phyloP scores from a whole-genome alignment of 176 grass and related monocot species.

The Microstegium vimineum region DNA sequence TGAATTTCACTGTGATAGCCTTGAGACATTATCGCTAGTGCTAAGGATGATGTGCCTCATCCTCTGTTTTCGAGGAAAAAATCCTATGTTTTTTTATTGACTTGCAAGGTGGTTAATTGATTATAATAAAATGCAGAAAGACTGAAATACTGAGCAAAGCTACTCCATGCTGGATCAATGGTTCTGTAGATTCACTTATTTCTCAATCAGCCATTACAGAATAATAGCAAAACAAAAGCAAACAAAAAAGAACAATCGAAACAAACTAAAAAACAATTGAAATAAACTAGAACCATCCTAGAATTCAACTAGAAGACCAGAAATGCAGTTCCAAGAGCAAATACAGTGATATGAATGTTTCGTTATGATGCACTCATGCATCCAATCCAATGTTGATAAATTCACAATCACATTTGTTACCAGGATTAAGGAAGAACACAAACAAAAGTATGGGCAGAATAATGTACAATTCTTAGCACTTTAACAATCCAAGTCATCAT shows the following conservation, averaged over 20 bases:
- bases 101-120: not conserved
- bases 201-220: not conserved
- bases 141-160: not conserved
- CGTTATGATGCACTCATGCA: not conserved
- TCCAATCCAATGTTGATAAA: not conserved
- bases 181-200: not conserved
- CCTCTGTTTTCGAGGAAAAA: not conserved
- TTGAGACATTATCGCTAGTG: not conserved
- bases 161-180: not conserved
- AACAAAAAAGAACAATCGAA: not conserved
- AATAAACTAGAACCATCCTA: not conserved
- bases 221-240: not conserved
- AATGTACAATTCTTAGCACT: not conserved
- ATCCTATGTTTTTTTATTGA: not conserved
- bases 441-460: not conserved
- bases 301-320: not conserved
- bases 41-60: not conserved
- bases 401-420: conserved; percentile 9
- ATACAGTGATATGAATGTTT: not conserved
- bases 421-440: not conserved
- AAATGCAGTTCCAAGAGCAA: not conserved
- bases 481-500: conserved; percentile 20
- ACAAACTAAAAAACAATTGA: not conserved
- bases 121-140: not conserved
- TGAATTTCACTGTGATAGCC: not conserved